Base-by-base conservation (phyloP, 345 rosid genomes). In the Adansonia digitata region DNA sequence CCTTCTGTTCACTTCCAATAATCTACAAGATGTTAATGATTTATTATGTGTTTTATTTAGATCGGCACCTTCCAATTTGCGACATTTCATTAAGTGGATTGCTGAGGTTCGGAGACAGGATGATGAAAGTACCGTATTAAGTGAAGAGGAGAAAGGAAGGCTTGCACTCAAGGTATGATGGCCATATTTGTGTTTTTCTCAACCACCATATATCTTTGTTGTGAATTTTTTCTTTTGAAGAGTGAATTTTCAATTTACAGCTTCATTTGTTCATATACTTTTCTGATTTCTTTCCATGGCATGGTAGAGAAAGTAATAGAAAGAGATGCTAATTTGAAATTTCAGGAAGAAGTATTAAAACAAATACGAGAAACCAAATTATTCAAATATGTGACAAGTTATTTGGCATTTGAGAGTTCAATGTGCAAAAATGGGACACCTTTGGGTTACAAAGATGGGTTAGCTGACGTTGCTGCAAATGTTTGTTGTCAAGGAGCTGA, bases 11-110 rank as follows among this genome's bases (percentile, higher is more conserved):
- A 79, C 83, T 78, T 82, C 95, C 4, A 86, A 88, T 69, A 82
- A 90, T 80, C 73, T 90, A 63, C 88, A 86, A 81, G 86, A 88
- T 75, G 45, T 93, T 5, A 75, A 76, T 45, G 77, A 79, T 60
- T 74, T 88, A 78, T 77, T 95, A 8, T n/a, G 74, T 70, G 75
- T 80, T 61, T 82, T 95, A 64, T 89, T 86, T 77, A 71, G 53
- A 34, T 91, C 94, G 31, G 86, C 88, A 20, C 96, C 94, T 40
- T 75, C 86, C 43, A 79, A 83, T 69, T 90, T 90, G 74, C 86
- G 77, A 75, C 94, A 93, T 51, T 91, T 95, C 69, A 88, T 91
- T 71, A 88, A 78, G 81, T 89, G 98, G 98, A 79, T 93, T 77
- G 93, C 89, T 76, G 97, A 93, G 85, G 86, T 85, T 79, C 86